Evolutionary conservation across 2,329 filamentous ascomycete species (phyloP).

Genomic region (Stagonosporopsis rhizophila): DNA sequence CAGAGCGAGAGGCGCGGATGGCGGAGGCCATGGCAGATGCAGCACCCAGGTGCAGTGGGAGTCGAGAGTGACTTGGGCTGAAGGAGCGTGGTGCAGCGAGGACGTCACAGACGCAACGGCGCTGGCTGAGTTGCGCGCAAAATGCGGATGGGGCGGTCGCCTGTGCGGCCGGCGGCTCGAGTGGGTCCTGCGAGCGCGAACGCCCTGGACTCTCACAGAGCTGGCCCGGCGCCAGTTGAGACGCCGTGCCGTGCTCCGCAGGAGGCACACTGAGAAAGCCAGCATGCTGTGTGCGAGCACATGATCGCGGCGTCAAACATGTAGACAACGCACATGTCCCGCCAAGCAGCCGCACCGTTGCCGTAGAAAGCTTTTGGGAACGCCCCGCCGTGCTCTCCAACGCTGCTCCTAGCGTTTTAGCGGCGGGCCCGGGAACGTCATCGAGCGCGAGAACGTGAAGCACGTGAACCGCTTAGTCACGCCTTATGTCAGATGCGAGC

Average conservation of each 20-base stretch:
- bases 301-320: not conserved
- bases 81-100: conserved; percentile 3
- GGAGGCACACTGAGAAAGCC: not conserved
- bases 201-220: not conserved
- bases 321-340: too few species aligned
- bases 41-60: conserved; percentile 22
- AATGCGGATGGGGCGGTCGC: conserved; percentile 11
- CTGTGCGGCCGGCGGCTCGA: conserved; percentile 6
- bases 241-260: conserved; percentile 6
- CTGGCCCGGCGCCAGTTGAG: not conserved
- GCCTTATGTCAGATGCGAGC: conserved; percentile 5
- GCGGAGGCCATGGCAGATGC: conserved; percentile 35
- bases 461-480: conserved; percentile 17
- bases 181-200: conserved; percentile 10
- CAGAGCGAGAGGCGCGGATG: conserved; percentile 36
- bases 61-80: conserved; percentile 7
- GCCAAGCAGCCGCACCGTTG: too few species aligned
- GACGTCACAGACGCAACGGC: conserved; percentile 1
- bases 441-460: conserved; percentile 7
- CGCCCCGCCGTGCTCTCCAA: too few species aligned
- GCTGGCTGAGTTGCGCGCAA: conserved; percentile 12
- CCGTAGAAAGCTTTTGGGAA: not conserved
- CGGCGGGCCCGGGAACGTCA: conserved; percentile 12
- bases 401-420: too few species aligned
- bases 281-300: not conserved